These are phyloP conservation scores for Areca catechu DNA, from an alignment of 176 grass and related monocot species.

Conservation along the genomic window DNA sequence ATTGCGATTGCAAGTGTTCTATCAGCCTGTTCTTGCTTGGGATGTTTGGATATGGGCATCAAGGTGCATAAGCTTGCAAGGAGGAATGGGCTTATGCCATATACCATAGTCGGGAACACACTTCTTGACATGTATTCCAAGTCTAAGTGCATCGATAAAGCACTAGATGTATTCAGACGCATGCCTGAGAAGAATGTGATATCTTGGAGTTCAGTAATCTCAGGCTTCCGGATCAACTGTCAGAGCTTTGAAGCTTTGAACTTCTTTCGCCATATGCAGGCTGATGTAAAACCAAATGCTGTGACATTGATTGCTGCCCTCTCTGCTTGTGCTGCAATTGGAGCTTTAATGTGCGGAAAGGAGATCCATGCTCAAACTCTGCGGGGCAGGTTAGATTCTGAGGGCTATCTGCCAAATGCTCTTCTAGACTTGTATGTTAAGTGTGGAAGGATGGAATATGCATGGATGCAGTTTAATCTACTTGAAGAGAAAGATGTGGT, in stretches of 20 bases:
- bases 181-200: slow-evolving; percentile 82
- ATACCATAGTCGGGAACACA: slow-evolving; percentile 45
- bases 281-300: slow-evolving; percentile 68
- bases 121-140: slow-evolving; percentile 90
- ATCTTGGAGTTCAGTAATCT: slow-evolving; percentile 73
- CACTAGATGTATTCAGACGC: slow-evolving; percentile 65
- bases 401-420: slow-evolving; percentile 67
- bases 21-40: slow-evolving; percentile 61
- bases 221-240: slow-evolving; percentile 68
- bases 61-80: slow-evolving; percentile 67
- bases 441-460: slow-evolving; percentile 68
- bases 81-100: slow-evolving; percentile 36
- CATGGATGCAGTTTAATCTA: slow-evolving; percentile 59
- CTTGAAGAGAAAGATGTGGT: slow-evolving; percentile 59
- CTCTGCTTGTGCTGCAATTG: slow-evolving; percentile 63
- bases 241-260: slow-evolving; percentile 73
- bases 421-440: slow-evolving; percentile 84
- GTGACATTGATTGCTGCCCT: slow-evolving; percentile 65
- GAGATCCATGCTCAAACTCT: slow-evolving; percentile 84
- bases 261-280: slow-evolving; percentile 76
- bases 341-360: slow-evolving; percentile 61
- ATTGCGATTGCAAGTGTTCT: slow-evolving; percentile 59
- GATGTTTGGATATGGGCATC: slow-evolving; percentile 51
- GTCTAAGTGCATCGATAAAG: slow-evolving; percentile 64
- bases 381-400: slow-evolving; percentile 43